phyloP scores from a whole-genome alignment of 805 yeast genomes.

The Pichia manshurica region DNA sequence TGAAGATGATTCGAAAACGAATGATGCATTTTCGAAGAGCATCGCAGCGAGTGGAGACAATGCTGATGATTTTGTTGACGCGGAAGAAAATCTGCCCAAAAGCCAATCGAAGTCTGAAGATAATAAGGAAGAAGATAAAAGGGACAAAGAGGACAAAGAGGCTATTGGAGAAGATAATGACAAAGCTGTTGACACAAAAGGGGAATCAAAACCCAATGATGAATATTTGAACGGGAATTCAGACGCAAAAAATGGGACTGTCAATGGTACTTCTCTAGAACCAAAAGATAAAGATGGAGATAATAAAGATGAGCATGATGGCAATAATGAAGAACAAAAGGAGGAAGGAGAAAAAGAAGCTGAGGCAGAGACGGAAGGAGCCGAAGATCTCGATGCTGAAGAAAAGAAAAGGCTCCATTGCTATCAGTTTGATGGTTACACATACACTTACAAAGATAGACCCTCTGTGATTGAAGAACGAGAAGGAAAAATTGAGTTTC shows the following conservation, averaged over 20 bases:
- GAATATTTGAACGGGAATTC: too few species aligned
- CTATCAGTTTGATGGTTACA: constrained; percentile 69
- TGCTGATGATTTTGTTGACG: neutral
- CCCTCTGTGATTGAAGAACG: constrained; percentile 93
- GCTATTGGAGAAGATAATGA: neutral
- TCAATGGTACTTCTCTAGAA: too few species aligned
- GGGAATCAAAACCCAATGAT: too few species aligned
- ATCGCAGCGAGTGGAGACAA: too few species aligned
- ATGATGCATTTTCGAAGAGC: too few species aligned
- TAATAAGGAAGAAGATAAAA: neutral
- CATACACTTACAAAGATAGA: constrained; percentile 81
- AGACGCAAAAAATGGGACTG: too few species aligned
- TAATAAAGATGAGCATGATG: neutral
- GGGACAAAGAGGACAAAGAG: neutral
- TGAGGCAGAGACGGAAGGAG: constrained; percentile 19
- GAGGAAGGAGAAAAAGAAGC: neutral
- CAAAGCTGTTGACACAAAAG: neutral
- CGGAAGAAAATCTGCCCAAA: neutral
- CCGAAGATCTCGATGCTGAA: constrained; percentile 17
- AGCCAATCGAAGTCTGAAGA: neutral
- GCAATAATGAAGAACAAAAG: neutral
- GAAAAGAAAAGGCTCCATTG: constrained; percentile 36
- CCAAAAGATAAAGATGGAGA: neutral
- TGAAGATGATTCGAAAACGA: neutral
- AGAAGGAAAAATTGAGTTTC: constrained; percentile 87